Base-by-base conservation (phyloP, 1,284 basidiomycete species). In the Marasmius sp. region DNA sequence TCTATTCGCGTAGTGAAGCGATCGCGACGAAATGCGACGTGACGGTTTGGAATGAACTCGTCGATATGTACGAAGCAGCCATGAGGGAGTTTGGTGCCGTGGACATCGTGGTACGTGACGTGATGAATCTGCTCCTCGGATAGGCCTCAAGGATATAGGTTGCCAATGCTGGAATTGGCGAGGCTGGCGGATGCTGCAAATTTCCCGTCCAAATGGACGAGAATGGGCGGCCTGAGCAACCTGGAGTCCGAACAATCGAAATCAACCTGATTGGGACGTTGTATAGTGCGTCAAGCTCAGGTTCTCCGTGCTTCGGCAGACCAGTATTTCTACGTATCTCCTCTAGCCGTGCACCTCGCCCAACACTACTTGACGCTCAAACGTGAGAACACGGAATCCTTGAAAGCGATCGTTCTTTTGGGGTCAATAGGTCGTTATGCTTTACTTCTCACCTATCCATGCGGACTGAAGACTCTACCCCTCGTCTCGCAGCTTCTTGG, bases 151-250 rank as follows among this genome's bases (percentile, higher is more conserved):
- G 36, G 22, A 8, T 11, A n/a, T 22, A 76, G 77, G 64, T 78
- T 27, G 72, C 75, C 11, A 80, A 80, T 61, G 78, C 79, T 9
- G 79, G 78, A 0, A 66, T 80, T n/a, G 64, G 61, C 11, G 77
- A 78, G 60, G 63, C 59, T 10, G 66, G 66, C 8, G 39, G 54
- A 6, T 69, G 71, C 51, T 52, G 11, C 16, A 6, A 20, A 10
- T 57, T 59, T 16, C 43, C 53, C 14, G 36, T 70, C n/a, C 34
- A 64, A 11, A 39, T 63, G 20, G 59, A 67, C 14, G 59, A 60
- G 14, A 61, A 68, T 48, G 74, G 71, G 27, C 65, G 61, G 47
- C 70, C 68, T 1, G 61, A 69, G 22, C 70, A 72, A 58, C 79
- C 80, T 6, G 62, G 68, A 16, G 58, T 75, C 14, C 68, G 61